Conservation (phyloP, 225 moss, liverwort and hornwort species). For the Asterella californica region DNA sequence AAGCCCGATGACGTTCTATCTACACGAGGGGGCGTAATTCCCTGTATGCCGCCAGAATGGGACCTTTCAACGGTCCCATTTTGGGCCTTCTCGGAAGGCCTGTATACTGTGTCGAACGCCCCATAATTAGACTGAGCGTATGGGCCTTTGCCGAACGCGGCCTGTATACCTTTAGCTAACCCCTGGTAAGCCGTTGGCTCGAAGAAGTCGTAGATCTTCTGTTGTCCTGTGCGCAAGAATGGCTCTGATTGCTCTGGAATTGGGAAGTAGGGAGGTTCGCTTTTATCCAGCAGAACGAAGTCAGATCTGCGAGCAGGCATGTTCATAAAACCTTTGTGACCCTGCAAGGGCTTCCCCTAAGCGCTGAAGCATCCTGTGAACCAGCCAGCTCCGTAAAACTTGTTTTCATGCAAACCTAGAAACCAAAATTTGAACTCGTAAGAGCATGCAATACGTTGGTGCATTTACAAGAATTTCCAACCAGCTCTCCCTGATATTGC, state of each 20-base stretch:
- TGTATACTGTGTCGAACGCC: constrained; percentile 10
- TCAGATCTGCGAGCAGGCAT: constrained; percentile 55
- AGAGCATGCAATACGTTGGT: neutral
- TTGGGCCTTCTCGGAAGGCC: constrained; percentile 26
- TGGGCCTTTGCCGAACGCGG: constrained; percentile 10
- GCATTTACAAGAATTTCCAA: constrained; percentile 22
- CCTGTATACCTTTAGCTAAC: constrained; percentile 10
- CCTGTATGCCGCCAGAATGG: constrained; percentile 22
- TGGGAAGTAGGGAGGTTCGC: constrained; percentile 8
- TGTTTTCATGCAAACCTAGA: constrained; percentile 19
- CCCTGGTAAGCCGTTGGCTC: constrained; percentile 2
- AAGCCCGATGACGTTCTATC: constrained; percentile 43
- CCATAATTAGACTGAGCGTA: constrained; percentile 13
- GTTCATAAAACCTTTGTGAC: constrained; percentile 37
- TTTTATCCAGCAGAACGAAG: constrained; percentile 29
- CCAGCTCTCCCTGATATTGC: neutral
- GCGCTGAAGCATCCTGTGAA: constrained; percentile 50
- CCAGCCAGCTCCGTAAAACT: constrained; percentile 19
- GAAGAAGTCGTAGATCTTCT: constrained; percentile 15
- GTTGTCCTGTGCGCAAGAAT: neutral
- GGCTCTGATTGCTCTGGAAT: constrained; percentile 13
- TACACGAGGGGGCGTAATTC: constrained; percentile 20
- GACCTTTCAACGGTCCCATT: constrained; percentile 27
- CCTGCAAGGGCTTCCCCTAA: constrained; percentile 38
- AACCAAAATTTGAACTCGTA: neutral